Conservation (phyloP, 768 basidiomycete species). For the Agaricus sinodeliciosus region DNA sequence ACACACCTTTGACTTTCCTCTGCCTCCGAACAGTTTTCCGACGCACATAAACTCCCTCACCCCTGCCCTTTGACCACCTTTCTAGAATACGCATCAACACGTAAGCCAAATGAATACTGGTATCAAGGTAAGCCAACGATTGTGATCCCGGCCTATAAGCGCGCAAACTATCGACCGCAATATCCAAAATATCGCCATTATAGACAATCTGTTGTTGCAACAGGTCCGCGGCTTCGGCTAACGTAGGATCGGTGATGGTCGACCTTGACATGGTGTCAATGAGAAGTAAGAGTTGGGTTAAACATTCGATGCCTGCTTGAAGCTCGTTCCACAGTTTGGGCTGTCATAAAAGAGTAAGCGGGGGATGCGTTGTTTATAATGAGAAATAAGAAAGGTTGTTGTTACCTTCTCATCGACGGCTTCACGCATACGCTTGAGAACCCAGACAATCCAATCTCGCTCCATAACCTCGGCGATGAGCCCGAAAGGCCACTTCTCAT, state of each 20-base stretch:
- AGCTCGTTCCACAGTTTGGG: slow-evolving; percentile 93
- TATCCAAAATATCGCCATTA: slow-evolving; percentile 90
- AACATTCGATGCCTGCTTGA: slow-evolving; percentile 89
- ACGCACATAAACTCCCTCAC: slow-evolving; percentile 72
- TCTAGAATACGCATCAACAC: slow-evolving; percentile 87
- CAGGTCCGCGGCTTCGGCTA: slow-evolving; percentile 71
- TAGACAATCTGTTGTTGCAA: slow-evolving; percentile 91
- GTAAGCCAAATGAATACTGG: slow-evolving; percentile 79
- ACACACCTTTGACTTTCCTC: slow-evolving; percentile 36
- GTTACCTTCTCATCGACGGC: slow-evolving; percentile 89
- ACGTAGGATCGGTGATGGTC: slow-evolving; percentile 33
- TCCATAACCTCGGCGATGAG: slow-evolving; percentile 83
- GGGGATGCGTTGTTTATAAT: not conserved
- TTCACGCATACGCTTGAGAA: slow-evolving; percentile 80
- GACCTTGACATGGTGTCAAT: slow-evolving; percentile 77
- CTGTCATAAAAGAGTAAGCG: slow-evolving; percentile 29
- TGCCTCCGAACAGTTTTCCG: slow-evolving; percentile 53
- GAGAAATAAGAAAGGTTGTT: slow-evolving; percentile 15
- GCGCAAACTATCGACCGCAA: slow-evolving; percentile 70
- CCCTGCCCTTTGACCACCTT: slow-evolving; percentile 69
- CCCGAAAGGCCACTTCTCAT: slow-evolving; percentile 54
- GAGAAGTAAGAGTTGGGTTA: slow-evolving; percentile 86
- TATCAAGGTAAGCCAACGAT: slow-evolving; percentile 75
- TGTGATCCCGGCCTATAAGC: slow-evolving; percentile 79
- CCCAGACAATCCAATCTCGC: slow-evolving; percentile 84